Percentiles rank a stretch among this genome's conserved stretches.
Conservation (phyloP, 768 basidiomycete species). For the Austroboletus festivus region DNA sequence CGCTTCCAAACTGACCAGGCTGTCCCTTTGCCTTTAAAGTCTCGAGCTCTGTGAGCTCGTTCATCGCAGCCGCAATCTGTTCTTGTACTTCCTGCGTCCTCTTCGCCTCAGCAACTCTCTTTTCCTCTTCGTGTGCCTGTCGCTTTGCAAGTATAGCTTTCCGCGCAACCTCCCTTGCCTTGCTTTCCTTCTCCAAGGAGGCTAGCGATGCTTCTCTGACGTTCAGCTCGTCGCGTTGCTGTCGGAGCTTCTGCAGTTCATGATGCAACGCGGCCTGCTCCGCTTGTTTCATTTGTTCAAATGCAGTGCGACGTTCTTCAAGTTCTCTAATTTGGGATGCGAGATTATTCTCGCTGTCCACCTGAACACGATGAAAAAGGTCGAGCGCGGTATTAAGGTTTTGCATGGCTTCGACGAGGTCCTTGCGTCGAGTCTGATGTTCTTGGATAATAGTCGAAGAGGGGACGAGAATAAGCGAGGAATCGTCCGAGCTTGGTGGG, state of each 20-base stretch:
- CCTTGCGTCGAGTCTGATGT: slow-evolving; percentile 5
- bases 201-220: slow-evolving; percentile 17
- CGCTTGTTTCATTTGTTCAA: slow-evolving; percentile 18
- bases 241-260: slow-evolving; percentile 19
- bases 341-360: slow-evolving; percentile 17
- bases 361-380: slow-evolving; percentile 9
- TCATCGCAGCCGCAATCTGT: slow-evolving; percentile 17
- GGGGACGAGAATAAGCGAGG: neutral
- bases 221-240: slow-evolving; percentile 17
- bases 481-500: neutral
- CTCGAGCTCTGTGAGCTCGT: slow-evolving; percentile 16
- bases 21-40: slow-evolving; percentile 5
- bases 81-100: slow-evolving; percentile 14
- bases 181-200: slow-evolving; percentile 24
- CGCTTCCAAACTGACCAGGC: neutral
- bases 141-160: slow-evolving; percentile 16
- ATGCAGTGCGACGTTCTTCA: slow-evolving; percentile 19
- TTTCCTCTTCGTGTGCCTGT: slow-evolving; percentile 28
- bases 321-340: slow-evolving; percentile 7
- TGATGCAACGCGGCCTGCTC: slow-evolving; percentile 19
- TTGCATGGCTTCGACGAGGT: slow-evolving; percentile 13
- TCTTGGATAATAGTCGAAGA: slow-evolving; percentile 8
- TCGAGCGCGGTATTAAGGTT: slow-evolving; percentile 7
- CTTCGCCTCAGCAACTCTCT: slow-evolving; percentile 13
- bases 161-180: slow-evolving; percentile 24